Evolutionary conservation across 1,284 basidiomycete species (phyloP).

Genomic region (Takashimella koratensis): DNA sequence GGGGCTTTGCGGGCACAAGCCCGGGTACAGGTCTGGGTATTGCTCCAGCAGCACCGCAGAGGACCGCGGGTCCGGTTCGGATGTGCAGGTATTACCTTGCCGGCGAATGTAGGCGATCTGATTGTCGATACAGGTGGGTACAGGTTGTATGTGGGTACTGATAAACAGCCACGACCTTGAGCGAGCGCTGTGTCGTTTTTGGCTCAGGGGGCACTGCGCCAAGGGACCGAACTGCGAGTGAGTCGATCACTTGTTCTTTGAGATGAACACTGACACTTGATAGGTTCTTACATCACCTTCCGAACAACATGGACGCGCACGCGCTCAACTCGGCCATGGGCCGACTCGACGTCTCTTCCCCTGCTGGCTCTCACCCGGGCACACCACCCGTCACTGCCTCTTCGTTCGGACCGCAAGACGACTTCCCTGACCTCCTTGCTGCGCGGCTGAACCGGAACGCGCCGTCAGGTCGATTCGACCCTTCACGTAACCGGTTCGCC

Average conservation of each 20-base stretch:
- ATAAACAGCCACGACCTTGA: slow-evolving; percentile 75
- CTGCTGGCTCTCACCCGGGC: slow-evolving; percentile 45
- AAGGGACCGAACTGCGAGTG: slow-evolving; percentile 70
- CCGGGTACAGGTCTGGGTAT: slow-evolving; percentile 9
- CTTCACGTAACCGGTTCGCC: slow-evolving; percentile 76
- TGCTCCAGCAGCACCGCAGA: slow-evolving; percentile 24
- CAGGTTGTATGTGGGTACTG: background rate
- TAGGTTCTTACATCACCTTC: slow-evolving; percentile 78
- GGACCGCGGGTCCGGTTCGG: slow-evolving; percentile 56
- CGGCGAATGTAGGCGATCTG: slow-evolving; percentile 90
- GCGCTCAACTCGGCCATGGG: slow-evolving; percentile 62
- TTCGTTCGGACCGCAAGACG: slow-evolving; percentile 57
- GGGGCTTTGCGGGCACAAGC: slow-evolving; percentile 32
- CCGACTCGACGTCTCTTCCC: slow-evolving; percentile 58
- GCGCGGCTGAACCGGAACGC: slow-evolving; percentile 45
- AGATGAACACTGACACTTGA: slow-evolving; percentile 9
- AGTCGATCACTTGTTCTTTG: slow-evolving; percentile 12
- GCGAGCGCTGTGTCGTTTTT: slow-evolving; percentile 91
- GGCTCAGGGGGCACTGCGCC: slow-evolving; percentile 92
- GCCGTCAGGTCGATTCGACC: slow-evolving; percentile 58
- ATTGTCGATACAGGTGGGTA: slow-evolving; percentile 91
- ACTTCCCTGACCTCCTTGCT: slow-evolving; percentile 69
- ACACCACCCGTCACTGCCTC: slow-evolving; percentile 22
- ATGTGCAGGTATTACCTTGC: slow-evolving; percentile 96
- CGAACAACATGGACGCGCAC: slow-evolving; percentile 54